Conservation (phyloP, 208 protist genomes). For the Crithidia mellificae region DNA sequence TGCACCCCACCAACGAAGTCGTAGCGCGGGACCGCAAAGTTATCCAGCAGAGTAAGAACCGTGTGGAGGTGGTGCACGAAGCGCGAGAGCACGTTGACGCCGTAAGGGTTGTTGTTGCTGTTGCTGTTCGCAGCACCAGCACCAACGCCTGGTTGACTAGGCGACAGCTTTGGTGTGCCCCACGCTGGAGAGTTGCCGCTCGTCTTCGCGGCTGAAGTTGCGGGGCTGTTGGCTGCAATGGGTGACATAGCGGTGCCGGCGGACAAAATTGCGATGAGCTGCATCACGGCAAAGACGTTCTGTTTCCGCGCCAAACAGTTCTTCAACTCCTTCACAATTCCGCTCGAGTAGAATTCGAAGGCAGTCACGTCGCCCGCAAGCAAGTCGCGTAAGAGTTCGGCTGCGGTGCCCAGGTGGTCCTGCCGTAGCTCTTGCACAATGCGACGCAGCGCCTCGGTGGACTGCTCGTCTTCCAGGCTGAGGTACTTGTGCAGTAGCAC, state of each 20-base stretch:
- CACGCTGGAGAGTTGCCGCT: not conserved
- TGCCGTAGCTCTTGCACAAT: conserved; percentile 49
- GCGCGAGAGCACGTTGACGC: conserved; percentile 12
- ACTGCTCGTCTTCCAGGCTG: conserved; percentile 40
- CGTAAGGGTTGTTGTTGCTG: too few relatives aligned
- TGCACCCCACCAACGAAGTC: conserved; percentile 24
- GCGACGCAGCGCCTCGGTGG: conserved; percentile 33
- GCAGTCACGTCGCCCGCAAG: conserved; percentile 55
- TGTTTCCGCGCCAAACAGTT: conserved; percentile 22
- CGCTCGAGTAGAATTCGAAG: conserved; percentile 66
- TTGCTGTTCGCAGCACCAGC: too few relatives aligned
- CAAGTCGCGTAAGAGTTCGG: conserved; percentile 38
- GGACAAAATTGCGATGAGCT: conserved; percentile 29
- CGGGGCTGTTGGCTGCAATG: not conserved
- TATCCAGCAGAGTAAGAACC: conserved; percentile 37
- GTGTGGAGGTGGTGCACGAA: conserved; percentile 45
- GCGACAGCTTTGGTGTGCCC: not conserved
- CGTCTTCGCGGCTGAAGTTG: not conserved
- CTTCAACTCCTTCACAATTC: conserved; percentile 40
- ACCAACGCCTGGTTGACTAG: not conserved
- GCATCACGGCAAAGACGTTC: conserved; percentile 32
- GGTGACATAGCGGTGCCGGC: not conserved
- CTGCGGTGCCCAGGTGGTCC: conserved; percentile 44
- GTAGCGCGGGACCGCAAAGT: conserved; percentile 31
- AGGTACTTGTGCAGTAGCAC: conserved; percentile 42